phyloP scores from a whole-genome alignment of 106 monocot genomes.

The Dendrobium huoshanense region DNA sequence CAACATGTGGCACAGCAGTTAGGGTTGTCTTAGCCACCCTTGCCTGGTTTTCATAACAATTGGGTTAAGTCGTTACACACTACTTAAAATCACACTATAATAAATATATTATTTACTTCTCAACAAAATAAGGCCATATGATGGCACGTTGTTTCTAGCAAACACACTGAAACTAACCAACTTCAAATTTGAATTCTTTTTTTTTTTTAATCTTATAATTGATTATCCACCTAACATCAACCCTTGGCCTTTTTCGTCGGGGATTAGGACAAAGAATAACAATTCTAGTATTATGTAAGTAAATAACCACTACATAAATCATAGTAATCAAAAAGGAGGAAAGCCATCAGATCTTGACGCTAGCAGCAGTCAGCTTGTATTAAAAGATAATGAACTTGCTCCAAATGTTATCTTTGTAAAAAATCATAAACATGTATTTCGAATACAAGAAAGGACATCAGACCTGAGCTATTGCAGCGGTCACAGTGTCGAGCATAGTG shows the following conservation, averaged over 20 bases:
- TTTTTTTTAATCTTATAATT: background rate
- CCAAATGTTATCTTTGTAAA: too few relatives aligned
- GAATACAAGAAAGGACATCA: background rate
- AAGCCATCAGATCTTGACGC: too few relatives aligned
- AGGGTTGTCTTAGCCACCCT: background rate
- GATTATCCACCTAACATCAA: background rate
- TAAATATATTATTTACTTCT: background rate
- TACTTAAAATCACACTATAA: background rate
- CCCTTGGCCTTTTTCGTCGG: background rate
- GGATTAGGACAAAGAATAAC: background rate
- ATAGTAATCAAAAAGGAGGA: too few relatives aligned
- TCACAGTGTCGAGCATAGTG: slow-evolving; percentile 74
- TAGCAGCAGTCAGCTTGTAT: too few relatives aligned
- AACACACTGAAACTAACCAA: background rate
- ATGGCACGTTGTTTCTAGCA: background rate
- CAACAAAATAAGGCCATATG: background rate
- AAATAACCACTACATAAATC: too few relatives aligned
- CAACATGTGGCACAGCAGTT: background rate
- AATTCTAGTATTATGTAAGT: background rate
- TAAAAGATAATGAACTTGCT: too few relatives aligned
- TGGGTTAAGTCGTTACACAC: background rate
- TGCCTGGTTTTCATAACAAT: background rate
- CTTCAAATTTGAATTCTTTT: background rate
- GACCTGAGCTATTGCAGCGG: slow-evolving; percentile 80
- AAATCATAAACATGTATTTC: too few relatives aligned